These are phyloP conservation scores for Dactylorhiza incarnata DNA, from an alignment of 106 monocot species.

Conservation along the genomic window DNA sequence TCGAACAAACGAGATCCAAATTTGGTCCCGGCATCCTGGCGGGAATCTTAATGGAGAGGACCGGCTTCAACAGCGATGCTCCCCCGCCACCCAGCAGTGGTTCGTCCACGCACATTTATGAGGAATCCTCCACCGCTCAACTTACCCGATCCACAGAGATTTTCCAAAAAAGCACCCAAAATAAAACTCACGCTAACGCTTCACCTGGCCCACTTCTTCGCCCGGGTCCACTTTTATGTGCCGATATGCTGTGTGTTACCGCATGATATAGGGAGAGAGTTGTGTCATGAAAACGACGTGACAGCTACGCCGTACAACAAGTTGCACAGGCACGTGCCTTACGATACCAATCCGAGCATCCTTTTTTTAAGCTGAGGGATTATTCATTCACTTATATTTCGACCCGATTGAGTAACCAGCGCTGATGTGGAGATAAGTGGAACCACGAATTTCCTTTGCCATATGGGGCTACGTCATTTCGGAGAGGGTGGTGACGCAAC, in stretches of 20 bases:
- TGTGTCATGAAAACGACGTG: slow-evolving; percentile 6
- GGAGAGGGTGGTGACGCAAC: neutral
- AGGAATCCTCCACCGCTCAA: neutral
- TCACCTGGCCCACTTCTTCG: neutral
- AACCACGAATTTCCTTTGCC: neutral
- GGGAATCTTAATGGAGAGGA: neutral
- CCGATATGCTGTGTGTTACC: neutral
- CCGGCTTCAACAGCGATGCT: neutral
- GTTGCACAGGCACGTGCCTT: neutral
- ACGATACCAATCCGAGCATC: neutral
- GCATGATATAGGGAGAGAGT: neutral
- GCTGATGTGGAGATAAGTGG: neutral
- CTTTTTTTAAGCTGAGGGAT: neutral
- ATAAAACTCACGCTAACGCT: neutral
- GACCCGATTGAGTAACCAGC: neutral
- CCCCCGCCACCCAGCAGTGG: too few species aligned
- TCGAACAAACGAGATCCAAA: too few species aligned
- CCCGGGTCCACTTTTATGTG: neutral
- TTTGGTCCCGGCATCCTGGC: neutral
- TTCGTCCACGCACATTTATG: too few species aligned
- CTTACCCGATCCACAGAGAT: neutral
- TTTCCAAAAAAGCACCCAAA: too few species aligned
- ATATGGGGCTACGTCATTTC: neutral
- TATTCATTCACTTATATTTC: neutral
- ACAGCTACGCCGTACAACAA: neutral